phyloP scores from a whole-genome alignment of 2,329 filamentous ascomycete species.

The Aspergillus brunneoviolaceus region DNA sequence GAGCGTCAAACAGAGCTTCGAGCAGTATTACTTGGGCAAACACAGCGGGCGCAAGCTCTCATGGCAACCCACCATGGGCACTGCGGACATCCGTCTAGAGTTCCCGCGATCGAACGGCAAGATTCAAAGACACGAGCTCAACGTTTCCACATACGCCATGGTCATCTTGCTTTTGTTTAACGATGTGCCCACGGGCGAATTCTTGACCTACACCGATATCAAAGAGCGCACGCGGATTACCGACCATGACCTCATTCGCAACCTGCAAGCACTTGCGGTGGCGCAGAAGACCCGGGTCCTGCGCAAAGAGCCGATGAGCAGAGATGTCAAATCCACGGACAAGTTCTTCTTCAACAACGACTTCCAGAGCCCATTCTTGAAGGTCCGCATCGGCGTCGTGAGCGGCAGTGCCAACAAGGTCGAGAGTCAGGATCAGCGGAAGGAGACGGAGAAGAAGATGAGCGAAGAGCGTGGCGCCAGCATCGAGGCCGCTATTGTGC shows the following conservation, averaged over 20 bases:
- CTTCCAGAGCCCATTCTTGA: conserved; percentile 79
- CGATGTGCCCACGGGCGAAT: conserved; percentile 57
- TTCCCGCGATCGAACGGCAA: conserved; percentile 72
- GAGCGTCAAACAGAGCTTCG: conserved; percentile 77
- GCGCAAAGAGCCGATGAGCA: conserved; percentile 75
- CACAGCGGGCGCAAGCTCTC: conserved; percentile 85
- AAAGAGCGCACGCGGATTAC: conserved; percentile 80
- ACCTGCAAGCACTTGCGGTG: conserved; percentile 77
- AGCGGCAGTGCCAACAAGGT: conserved; percentile 75
- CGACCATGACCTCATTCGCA: conserved; percentile 68
- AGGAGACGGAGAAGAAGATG: conserved; percentile 52
- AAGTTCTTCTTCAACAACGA: conserved; percentile 77
- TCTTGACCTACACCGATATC: conserved; percentile 71
- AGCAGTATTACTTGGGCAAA: conserved; percentile 81
- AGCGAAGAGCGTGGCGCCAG: conserved; percentile 50
- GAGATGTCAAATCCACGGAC: conserved; percentile 73
- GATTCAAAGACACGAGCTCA: conserved; percentile 79
- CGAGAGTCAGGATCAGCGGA: conserved; percentile 66
- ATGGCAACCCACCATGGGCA: conserved; percentile 76
- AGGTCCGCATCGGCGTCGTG: conserved; percentile 86
- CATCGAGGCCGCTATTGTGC: conserved; percentile 54
- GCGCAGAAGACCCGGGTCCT: conserved; percentile 80
- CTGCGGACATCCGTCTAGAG: conserved; percentile 79
- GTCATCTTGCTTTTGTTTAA: conserved; percentile 89
- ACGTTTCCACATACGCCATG: conserved; percentile 91